These are phyloP conservation scores for Cyberlindnera americana DNA, from an alignment of 805 yeast genomes.

Conservation along the genomic window DNA sequence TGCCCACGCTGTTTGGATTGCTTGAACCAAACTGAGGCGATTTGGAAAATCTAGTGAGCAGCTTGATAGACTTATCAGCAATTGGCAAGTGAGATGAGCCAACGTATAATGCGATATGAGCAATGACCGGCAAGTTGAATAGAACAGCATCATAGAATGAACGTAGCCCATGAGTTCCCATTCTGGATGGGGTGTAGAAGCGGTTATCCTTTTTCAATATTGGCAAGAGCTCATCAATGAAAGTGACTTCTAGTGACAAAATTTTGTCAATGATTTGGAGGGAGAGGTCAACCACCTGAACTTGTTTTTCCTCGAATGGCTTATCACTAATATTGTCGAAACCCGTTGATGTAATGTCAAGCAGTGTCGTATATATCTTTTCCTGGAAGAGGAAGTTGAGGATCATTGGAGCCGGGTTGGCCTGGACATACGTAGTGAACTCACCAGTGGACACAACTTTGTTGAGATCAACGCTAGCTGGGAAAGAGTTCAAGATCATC, in stretches of 20 bases:
- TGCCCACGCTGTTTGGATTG: conserved; percentile 32
- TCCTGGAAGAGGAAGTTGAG: conserved; percentile 62
- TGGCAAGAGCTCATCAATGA: conserved; percentile 51
- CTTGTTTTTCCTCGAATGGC: conserved; percentile 30
- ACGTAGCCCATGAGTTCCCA: conserved; percentile 56
- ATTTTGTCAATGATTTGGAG: conserved; percentile 43
- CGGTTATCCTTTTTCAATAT: conserved; percentile 38
- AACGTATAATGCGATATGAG: conserved; percentile 71
- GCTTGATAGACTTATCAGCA: conserved; percentile 49
- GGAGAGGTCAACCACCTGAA: conserved; percentile 37
- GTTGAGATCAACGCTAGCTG: conserved; percentile 49
- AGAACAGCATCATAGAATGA: conserved; percentile 71
- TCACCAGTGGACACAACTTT: conserved; percentile 40
- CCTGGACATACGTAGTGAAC: conserved; percentile 49
- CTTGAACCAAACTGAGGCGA: conserved; percentile 43
- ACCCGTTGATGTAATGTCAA: conserved; percentile 56
- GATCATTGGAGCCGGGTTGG: conserved; percentile 67
- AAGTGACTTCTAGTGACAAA: conserved; percentile 55
- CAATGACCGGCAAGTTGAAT: conserved; percentile 66
- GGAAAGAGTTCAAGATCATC: conserved; percentile 49
- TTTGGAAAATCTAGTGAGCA: conserved; percentile 48
- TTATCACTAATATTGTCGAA: conserved; percentile 50
- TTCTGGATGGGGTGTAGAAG: conserved; percentile 30
- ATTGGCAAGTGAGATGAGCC: conserved; percentile 51
- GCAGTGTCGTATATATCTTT: conserved; percentile 50